phyloP scores from a whole-genome alignment of 139 green algal genomes.

The Coccomyxa sp. region DNA sequence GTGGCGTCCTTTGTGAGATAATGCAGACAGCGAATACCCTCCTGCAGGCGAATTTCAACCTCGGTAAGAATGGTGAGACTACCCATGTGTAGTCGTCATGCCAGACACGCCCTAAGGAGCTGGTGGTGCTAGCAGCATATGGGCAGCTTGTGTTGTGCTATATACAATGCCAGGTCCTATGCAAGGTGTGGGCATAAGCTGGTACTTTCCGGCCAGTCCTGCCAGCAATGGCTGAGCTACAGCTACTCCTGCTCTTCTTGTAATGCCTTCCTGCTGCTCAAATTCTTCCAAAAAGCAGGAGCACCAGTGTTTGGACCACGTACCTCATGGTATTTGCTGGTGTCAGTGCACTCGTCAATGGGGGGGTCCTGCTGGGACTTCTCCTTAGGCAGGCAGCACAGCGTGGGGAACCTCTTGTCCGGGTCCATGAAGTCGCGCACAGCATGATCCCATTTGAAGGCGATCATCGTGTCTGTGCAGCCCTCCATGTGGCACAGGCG shows the following conservation, averaged over 20 bases:
- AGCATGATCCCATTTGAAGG: background rate
- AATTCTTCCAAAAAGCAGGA: background rate
- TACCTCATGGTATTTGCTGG: background rate
- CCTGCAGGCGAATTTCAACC: background rate
- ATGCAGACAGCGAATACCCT: background rate
- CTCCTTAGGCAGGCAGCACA: constrained; percentile 1
- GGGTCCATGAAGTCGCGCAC: constrained; percentile 2
- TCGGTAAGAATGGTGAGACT: background rate
- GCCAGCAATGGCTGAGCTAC: background rate
- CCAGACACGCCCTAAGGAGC: background rate
- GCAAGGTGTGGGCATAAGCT: too few relatives aligned
- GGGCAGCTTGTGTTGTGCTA: too few relatives aligned
- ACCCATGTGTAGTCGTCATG: background rate
- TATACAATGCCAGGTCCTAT: too few relatives aligned
- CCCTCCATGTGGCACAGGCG: background rate
- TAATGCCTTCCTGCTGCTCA: background rate
- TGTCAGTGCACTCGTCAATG: background rate
- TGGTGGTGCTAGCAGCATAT: too few relatives aligned
- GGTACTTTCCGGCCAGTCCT: background rate
- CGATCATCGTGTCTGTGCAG: background rate
- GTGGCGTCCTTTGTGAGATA: background rate
- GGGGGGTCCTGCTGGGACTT: background rate
- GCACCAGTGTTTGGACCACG: background rate
- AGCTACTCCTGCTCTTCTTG: background rate
- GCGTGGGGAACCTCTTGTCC: background rate